A percentile compares a stretch with the other conserved stretches of the same genome.
These are phyloP conservation scores for Fusarium sp. DNA, from an alignment of 2,329 filamentous ascomycete species.

Conservation along the genomic window DNA sequence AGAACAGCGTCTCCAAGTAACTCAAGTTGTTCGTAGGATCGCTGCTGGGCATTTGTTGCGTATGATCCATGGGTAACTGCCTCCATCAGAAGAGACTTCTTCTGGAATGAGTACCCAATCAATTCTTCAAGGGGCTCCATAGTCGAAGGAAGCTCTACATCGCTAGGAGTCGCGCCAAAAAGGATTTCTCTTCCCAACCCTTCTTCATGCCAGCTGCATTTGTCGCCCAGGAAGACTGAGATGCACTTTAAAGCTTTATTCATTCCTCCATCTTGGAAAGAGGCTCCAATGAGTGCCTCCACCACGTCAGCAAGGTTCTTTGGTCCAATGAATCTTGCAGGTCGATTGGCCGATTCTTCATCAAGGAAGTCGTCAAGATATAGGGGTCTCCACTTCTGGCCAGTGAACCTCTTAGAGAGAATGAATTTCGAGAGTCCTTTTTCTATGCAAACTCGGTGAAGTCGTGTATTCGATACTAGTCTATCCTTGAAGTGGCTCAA, in stretches of 20 bases:
- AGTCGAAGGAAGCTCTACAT: conserved; percentile 55
- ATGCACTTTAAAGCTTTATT: conserved; percentile 74
- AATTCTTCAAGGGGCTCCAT: conserved; percentile 71
- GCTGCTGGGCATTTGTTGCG: conserved; percentile 56
- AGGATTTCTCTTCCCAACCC: conserved; percentile 59
- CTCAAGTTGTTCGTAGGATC: conserved; percentile 79
- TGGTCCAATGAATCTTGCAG: conserved; percentile 67
- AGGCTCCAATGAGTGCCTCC: conserved; percentile 84
- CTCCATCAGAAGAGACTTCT: conserved; percentile 78
- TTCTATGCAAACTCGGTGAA: conserved; percentile 74
- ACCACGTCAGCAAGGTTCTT: conserved; percentile 91
- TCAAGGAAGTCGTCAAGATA: conserved; percentile 62
- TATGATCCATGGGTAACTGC: conserved; percentile 83
- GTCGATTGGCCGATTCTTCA: conserved; percentile 10
- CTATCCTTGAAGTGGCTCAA: conserved; percentile 76
- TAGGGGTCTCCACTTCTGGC: conserved; percentile 77
- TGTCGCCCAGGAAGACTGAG: conserved; percentile 70
- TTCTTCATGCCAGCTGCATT: conserved; percentile 66
- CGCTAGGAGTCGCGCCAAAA: conserved; percentile 56
- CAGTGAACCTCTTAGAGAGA: conserved; percentile 74
- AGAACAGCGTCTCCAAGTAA: conserved; percentile 90
- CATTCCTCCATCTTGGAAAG: conserved; percentile 77
- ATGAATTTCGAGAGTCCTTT: conserved; percentile 80
- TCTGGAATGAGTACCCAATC: conserved; percentile 78
- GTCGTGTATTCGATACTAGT: conserved; percentile 80